phyloP scores from a whole-genome alignment of 495 filamentous ascomycete genomes.

The Sphaerosporella brunnea region DNA sequence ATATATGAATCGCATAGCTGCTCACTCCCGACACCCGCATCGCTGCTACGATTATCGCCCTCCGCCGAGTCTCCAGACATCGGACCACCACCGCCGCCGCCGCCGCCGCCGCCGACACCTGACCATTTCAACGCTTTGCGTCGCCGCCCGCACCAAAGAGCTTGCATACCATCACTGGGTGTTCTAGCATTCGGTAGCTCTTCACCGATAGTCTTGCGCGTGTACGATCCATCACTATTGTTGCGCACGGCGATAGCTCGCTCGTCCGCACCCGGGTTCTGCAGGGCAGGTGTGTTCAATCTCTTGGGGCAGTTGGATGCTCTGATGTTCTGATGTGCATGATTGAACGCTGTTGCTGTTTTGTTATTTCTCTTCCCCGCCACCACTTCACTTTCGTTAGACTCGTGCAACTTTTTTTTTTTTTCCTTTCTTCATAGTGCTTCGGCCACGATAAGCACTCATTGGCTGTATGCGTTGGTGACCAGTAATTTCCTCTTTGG shows the following conservation, averaged over 20 bases:
- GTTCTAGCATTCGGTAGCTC: too few relatives aligned
- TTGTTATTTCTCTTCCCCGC: background rate
- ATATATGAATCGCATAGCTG: background rate
- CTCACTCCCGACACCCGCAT: background rate
- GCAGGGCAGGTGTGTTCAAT: background rate
- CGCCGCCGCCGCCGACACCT: background rate
- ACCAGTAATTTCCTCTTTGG: background rate
- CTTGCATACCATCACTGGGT: too few relatives aligned
- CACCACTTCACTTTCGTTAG: background rate
- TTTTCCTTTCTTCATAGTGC: background rate
- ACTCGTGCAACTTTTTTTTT: background rate
- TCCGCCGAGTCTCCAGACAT: background rate
- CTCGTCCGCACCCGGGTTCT: background rate
- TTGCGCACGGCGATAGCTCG: background rate
- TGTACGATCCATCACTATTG: background rate
- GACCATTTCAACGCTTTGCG: background rate
- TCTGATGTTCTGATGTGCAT: too few relatives aligned
- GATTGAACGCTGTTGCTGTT: background rate
- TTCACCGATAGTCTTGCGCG: background rate
- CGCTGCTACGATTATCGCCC: background rate
- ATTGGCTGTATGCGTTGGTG: background rate
- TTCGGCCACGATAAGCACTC: background rate
- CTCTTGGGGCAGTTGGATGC: background rate
- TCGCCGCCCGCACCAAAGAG: too few relatives aligned
- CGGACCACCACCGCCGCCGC: background rate